Conservation (phyloP, 2,329 filamentous ascomycete species). For the Cadophora malorum region DNA sequence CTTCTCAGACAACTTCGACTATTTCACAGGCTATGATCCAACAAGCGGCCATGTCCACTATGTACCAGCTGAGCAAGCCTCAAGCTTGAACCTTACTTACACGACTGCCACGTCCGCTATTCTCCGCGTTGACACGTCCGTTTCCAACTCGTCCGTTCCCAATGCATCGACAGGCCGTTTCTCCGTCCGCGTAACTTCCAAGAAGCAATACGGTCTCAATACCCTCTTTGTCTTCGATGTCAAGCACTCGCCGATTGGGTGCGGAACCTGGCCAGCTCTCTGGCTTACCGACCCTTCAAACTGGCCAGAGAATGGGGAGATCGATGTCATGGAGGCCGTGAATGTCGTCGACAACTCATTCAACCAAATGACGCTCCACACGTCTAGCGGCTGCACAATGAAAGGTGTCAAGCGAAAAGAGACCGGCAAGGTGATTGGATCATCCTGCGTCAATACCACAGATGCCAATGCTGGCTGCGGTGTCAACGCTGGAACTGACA, state of each 20-base stretch:
- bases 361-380: slow-evolving; percentile 57
- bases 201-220: slow-evolving; percentile 57
- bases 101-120: slow-evolving; percentile 60
- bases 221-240: slow-evolving; percentile 65
- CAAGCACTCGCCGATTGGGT: slow-evolving; percentile 63
- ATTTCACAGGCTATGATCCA: slow-evolving; percentile 52
- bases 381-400: slow-evolving; percentile 51
- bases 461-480: slow-evolving; percentile 52
- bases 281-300: slow-evolving; percentile 67
- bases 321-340: slow-evolving; percentile 60
- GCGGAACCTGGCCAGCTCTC: slow-evolving; percentile 61
- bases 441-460: slow-evolving; percentile 52
- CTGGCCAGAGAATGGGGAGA: slow-evolving; percentile 67
- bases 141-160: slow-evolving; percentile 59
- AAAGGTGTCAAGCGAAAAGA: slow-evolving; percentile 50
- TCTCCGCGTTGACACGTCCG: slow-evolving; percentile 65
- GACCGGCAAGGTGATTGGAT: slow-evolving; percentile 54
- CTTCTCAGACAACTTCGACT: slow-evolving; percentile 55
- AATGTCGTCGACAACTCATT: slow-evolving; percentile 49
- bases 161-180: slow-evolving; percentile 52
- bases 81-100: slow-evolving; percentile 65
- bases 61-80: slow-evolving; percentile 41
- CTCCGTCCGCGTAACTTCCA: slow-evolving; percentile 62
- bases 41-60: slow-evolving; percentile 54
- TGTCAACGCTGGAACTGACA: slow-evolving; percentile 49